Conservation (phyloP, 768 basidiomycete genomes). For the Candolleomyces efflorescens region DNA sequence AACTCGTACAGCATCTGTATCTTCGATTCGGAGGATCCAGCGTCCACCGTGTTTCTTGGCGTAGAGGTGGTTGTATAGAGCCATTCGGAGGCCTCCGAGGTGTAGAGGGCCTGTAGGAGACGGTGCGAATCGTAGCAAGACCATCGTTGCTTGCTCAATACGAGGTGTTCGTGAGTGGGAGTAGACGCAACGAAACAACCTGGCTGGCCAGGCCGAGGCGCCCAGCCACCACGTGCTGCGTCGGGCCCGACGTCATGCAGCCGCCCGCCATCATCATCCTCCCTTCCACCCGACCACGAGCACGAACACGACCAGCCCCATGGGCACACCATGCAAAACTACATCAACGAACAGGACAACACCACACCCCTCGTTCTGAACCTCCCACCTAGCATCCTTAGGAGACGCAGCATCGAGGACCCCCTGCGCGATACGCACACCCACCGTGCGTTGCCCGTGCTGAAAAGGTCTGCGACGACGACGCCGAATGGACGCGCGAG, state of each 20-base stretch:
- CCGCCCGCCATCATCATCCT: no score
- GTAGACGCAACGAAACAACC: no score
- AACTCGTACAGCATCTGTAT: constrained; percentile 80
- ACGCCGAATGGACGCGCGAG: background rate
- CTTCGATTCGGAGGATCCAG: constrained; percentile 92
- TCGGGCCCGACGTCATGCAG: no score
- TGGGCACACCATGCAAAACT: background rate
- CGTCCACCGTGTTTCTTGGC: constrained; percentile 79
- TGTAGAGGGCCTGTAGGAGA: constrained; percentile 95
- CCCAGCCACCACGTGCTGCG: no score
- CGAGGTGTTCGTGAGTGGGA: no score
- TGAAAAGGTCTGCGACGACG: constrained; percentile 6
- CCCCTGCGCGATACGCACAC: background rate
- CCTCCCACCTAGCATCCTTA: background rate
- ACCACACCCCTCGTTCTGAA: background rate
- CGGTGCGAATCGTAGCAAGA: constrained; percentile 87
- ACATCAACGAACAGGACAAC: background rate
- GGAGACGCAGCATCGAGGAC: background rate
- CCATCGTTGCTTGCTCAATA: constrained; percentile 35
- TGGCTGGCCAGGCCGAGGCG: no score
- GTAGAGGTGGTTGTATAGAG: constrained; percentile 86
- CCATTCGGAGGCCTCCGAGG: constrained; percentile 91
- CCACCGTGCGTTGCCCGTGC: background rate
- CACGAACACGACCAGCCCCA: no score
- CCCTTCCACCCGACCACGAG: no score